These are phyloP conservation scores for Penicillium sumatraense DNA, from an alignment of 2,329 filamentous ascomycete genomes.

Conservation along the genomic window DNA sequence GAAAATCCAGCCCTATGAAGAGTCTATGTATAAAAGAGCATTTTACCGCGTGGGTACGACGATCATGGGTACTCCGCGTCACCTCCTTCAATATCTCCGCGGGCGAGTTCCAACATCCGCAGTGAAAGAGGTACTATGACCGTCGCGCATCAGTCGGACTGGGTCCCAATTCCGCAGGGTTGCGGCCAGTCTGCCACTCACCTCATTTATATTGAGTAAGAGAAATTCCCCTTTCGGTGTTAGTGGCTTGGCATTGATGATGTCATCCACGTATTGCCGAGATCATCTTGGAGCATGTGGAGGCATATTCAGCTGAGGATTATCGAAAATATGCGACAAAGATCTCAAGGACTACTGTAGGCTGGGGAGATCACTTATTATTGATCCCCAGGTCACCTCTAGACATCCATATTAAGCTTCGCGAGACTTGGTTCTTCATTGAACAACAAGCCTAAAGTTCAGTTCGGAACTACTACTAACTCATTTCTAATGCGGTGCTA, in stretches of 20 bases:
- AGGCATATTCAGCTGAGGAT: too few relatives aligned
- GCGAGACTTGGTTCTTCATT: too few relatives aligned
- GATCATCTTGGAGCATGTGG: background rate
- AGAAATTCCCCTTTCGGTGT: constrained; percentile 33
- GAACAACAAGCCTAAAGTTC: too few relatives aligned
- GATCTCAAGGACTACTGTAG: too few relatives aligned
- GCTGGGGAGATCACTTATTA: too few relatives aligned
- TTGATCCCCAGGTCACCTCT: too few relatives aligned
- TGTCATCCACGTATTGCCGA: constrained; percentile 5
- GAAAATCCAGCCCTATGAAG: constrained; percentile 6
- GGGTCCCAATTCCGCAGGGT: background rate
- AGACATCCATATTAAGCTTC: too few relatives aligned
- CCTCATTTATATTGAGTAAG: constrained; percentile 41
- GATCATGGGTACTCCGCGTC: constrained; percentile 1
- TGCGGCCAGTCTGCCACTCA: constrained; percentile 35
- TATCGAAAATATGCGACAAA: too few relatives aligned
- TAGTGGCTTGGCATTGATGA: constrained; percentile 31
- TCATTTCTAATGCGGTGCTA: too few relatives aligned
- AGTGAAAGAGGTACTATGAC: background rate
- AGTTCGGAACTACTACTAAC: too few relatives aligned
- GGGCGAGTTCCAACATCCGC: constrained; percentile 6
- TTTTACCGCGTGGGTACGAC: constrained; percentile 1
- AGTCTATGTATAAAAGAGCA: constrained; percentile 2
- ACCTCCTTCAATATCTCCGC: constrained; percentile 18
- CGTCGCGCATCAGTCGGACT: background rate